Conservation (phyloP, 495 filamentous ascomycete genomes). For the Bacidia gigantensis region DNA sequence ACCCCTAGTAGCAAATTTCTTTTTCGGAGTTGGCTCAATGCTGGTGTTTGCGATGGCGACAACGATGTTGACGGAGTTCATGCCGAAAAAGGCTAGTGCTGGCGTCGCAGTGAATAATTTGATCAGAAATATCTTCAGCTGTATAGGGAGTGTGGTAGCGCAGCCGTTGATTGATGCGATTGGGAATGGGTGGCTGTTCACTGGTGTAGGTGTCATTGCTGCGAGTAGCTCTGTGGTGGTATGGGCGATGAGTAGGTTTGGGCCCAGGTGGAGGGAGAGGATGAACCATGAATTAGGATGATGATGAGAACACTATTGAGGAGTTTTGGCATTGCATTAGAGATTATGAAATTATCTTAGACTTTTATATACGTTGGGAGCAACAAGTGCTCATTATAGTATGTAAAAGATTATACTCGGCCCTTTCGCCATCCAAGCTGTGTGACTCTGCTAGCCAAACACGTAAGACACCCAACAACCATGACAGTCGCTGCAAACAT, state of each 20-base stretch:
- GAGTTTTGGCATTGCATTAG: background rate
- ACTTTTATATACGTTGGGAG: no score
- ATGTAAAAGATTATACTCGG: conserved; percentile 9
- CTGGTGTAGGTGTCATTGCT: conserved; percentile 55
- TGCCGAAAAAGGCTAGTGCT: conserved; percentile 56
- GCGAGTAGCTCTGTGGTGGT: conserved; percentile 38
- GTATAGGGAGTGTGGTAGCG: conserved; percentile 59
- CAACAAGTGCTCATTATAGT: no score
- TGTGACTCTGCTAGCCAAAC: conserved; percentile 9
- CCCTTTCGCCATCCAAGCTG: conserved; percentile 7
- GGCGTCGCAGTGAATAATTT: conserved; percentile 72
- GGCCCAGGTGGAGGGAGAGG: conserved; percentile 49
- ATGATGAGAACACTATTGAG: background rate
- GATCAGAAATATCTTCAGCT: conserved; percentile 74
- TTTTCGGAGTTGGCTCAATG: conserved; percentile 82
- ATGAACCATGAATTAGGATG: conserved; percentile 43
- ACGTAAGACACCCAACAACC: conserved; percentile 4
- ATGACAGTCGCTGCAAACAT: conserved; percentile 32
- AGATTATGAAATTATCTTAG: background rate
- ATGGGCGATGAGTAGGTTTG: conserved; percentile 50
- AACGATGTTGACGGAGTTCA: conserved; percentile 83
- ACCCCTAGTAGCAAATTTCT: conserved; percentile 69
- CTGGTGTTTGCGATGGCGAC: conserved; percentile 68
- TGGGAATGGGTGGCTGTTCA: conserved; percentile 83
- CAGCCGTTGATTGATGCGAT: conserved; percentile 68